Conservation (phyloP, 164 flowering plant species). For the Stephania cephalantha region DNA sequence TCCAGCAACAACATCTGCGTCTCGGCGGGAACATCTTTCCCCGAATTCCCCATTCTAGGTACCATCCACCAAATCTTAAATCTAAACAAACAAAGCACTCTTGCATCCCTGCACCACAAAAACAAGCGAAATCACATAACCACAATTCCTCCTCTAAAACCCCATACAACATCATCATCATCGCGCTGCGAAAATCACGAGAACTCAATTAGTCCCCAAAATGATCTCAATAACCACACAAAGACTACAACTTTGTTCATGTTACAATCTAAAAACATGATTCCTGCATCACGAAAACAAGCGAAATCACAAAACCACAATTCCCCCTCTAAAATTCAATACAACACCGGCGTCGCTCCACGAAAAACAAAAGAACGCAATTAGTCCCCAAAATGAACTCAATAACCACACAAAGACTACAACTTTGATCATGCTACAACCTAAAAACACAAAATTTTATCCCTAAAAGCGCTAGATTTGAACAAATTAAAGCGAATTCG, state of each 20-base stretch:
- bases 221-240: background rate
- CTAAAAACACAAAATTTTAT: no score
- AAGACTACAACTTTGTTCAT: background rate
- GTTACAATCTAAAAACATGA: background rate
- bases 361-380: no score
- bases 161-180: background rate
- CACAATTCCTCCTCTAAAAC: background rate
- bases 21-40: constrained; percentile 56
- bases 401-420: no score
- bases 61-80: constrained; percentile 77
- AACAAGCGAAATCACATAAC: background rate
- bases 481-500: no score
- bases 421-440: no score
- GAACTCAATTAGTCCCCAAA: background rate
- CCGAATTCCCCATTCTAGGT: constrained; percentile 47
- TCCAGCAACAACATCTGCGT: constrained; percentile 65
- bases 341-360: no score
- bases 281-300: no score
- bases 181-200: background rate
- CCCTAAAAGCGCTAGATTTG: no score
- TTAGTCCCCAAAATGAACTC: no score
- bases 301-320: no score
- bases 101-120: constrained; percentile 35
- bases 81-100: constrained; percentile 41
- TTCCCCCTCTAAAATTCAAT: no score